These are phyloP conservation scores for Nigrospora oryzae DNA, from an alignment of 2,329 filamentous ascomycete species.

Conservation along the genomic window DNA sequence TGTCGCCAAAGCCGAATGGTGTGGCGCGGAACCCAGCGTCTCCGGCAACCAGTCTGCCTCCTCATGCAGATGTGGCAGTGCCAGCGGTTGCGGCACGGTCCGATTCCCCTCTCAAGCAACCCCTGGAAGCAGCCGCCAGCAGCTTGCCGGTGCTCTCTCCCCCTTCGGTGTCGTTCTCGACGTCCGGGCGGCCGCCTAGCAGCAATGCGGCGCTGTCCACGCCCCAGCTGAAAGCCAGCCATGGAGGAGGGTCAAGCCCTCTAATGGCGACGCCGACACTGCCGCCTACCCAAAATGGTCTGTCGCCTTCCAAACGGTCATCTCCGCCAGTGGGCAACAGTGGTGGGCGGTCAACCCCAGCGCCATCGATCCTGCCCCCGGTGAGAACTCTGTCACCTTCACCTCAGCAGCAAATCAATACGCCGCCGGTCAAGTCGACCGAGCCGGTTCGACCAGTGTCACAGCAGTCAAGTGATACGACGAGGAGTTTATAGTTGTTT, in stretches of 20 bases:
- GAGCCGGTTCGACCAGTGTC: constrained; percentile 20
- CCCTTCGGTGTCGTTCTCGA: constrained; percentile 13
- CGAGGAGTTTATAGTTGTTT: too few relatives aligned
- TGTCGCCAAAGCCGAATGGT: constrained; percentile 15
- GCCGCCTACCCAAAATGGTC: constrained; percentile 33
- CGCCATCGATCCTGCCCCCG: constrained; percentile 46
- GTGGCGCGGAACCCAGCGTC: constrained; percentile 1
- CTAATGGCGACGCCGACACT: constrained; percentile 28
- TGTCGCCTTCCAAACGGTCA: constrained; percentile 45
- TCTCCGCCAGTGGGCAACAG: constrained; percentile 27
- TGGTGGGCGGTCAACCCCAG: constrained; percentile 16
- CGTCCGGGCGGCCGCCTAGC: constrained; percentile 11
- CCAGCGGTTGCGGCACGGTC: constrained; percentile 12
- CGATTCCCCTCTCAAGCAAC: constrained; percentile 18
- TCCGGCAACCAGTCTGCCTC: constrained; percentile 11
- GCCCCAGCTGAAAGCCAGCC: constrained; percentile 22
- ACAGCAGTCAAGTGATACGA: constrained; percentile 8
- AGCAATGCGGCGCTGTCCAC: constrained; percentile 15
- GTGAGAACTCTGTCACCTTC: constrained; percentile 49
- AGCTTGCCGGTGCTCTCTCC: constrained; percentile 15
- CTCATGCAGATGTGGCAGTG: constrained; percentile 10
- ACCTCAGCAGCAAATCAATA: constrained; percentile 46
- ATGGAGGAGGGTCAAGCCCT: constrained; percentile 12
- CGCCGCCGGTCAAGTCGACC: constrained; percentile 49
- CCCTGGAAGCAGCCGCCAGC: constrained; percentile 12